These are phyloP conservation scores for Metschnikowia gelsemii DNA, from an alignment of 805 yeast species.

Conservation along the genomic window DNA sequence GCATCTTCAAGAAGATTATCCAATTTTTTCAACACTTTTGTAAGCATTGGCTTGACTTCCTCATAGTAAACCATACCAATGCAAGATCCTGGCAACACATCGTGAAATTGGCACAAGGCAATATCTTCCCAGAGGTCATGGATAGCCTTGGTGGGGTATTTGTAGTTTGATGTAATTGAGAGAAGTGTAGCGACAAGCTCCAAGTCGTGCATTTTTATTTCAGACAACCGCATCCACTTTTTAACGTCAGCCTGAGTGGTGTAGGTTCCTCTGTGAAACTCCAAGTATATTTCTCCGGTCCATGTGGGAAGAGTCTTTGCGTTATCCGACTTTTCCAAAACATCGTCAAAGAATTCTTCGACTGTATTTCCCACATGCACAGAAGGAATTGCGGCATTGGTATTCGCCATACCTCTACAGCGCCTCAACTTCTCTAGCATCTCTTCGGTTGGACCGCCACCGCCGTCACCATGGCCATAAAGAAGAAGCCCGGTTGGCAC, in stretches of 20 bases:
- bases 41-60: constrained; percentile 79
- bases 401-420: constrained; percentile 82
- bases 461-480: constrained; percentile 97
- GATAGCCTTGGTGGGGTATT: constrained; percentile 70
- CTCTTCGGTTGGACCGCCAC: constrained; percentile 95
- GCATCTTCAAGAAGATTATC: constrained; percentile 53
- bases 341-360: constrained; percentile 72
- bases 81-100: constrained; percentile 96
- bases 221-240: constrained; percentile 73
- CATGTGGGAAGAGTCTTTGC: constrained; percentile 78
- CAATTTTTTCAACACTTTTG: constrained; percentile 52
- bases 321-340: constrained; percentile 58
- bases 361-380: constrained; percentile 76
- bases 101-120: constrained; percentile 91
- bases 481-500: constrained; percentile 79
- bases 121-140: constrained; percentile 84
- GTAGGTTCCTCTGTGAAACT: constrained; percentile 95
- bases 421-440: constrained; percentile 92
- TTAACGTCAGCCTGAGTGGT: constrained; percentile 91
- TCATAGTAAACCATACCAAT: constrained; percentile 85
- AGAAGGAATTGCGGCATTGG: constrained; percentile 76
- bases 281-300: constrained; percentile 92
- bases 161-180: constrained; percentile 54
- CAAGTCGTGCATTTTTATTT: constrained; percentile 76
- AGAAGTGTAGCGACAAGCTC: constrained; percentile 81